Base-by-base conservation (phyloP, 495 filamentous ascomycete species). In the Parathielavia appendiculata region DNA sequence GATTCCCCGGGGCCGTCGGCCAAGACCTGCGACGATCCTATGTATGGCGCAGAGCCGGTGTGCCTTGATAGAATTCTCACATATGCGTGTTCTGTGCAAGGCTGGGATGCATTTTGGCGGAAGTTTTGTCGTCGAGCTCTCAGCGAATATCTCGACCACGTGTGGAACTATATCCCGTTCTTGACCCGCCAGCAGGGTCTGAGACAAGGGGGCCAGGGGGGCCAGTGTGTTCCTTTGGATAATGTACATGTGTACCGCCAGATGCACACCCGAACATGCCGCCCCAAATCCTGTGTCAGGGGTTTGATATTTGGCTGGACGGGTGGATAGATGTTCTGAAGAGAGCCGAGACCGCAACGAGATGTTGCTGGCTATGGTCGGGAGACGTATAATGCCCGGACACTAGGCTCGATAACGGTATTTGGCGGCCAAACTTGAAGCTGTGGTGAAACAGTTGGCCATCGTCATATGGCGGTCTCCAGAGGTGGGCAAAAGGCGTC, bases 371-470 rank as follows among this genome's bases (percentile, higher is more conserved):
- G 48, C 22, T 22, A 41, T 43, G 11, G 19, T 54, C 41, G 41
- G n/a, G 40, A 48, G 9, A 40, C n/a, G n/a, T 14, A 17, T 11
- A 35, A 8, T 46, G 23, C 11, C 57, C 9, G 44, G 17, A 4
- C 19, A 30, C 39, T 40, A 13, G 49, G 41, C 50, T 50, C 40
- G 32, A 43, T 48, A 35, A 23, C 4, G 17, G 7, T 30, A 30
- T 30, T 59, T 48, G 46, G 35, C 14, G 23, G 38, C 54, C 30
- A 8, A 39, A 19, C 23, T 36, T 48, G 45, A 63, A 43, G 61
- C 61, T 57, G 61, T 50, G 30, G 53, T 64, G 62, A 58, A 64
- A 60, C 57, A 20, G 23, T 19, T 38, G 14, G 22, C 46, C 48
- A 58, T 47, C 54, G 62, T 57, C 54, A 60, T 36, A 26, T 16